A percentile compares a stretch with the other conserved stretches of the same genome.
These are phyloP conservation scores for Plectranthus barbatus DNA, from an alignment of 257 asterid genomes.

Conservation along the genomic window DNA sequence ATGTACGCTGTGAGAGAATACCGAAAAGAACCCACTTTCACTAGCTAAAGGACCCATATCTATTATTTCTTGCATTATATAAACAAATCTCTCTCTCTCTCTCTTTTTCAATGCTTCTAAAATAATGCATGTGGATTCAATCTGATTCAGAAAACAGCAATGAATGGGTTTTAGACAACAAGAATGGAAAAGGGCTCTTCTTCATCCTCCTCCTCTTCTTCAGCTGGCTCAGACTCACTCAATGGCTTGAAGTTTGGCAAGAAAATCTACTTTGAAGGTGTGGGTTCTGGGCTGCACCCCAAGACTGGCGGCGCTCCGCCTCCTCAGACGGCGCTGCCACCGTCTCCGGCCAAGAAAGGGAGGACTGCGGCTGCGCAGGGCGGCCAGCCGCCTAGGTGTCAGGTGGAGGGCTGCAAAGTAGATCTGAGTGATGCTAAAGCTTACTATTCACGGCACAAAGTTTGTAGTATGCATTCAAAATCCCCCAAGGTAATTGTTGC, in stretches of 20 bases:
- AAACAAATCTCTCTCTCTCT: not conserved
- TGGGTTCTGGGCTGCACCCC: constrained; percentile 25
- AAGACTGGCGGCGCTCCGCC: constrained; percentile 22
- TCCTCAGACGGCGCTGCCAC: constrained; percentile 23
- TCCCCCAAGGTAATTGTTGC: constrained; percentile 68
- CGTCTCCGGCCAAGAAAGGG: constrained; percentile 59
- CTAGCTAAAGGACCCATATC: not conserved
- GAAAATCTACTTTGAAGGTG: constrained; percentile 77
- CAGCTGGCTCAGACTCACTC: constrained; percentile 30
- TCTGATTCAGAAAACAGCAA: constrained; percentile 14
- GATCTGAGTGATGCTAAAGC: constrained; percentile 96
- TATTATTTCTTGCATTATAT: not conserved
- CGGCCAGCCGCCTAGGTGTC: constrained; percentile 77
- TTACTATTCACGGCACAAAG: constrained; percentile 92
- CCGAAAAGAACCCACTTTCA: constrained; percentile 22
- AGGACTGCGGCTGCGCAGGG: constrained; percentile 40
- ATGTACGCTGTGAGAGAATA: constrained; percentile 13
- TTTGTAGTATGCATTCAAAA: constrained; percentile 84
- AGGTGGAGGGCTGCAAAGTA: constrained; percentile 83
- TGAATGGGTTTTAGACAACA: constrained; percentile 44
- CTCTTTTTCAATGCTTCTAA: not conserved
- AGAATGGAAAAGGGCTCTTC: constrained; percentile 69
- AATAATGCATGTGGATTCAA: constrained; percentile 11
- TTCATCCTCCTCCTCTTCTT: constrained; percentile 39
- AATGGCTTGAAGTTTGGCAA: constrained; percentile 71